These are phyloP conservation scores for Pugionium cornutum DNA, from an alignment of 345 rosid species.

Conservation along the genomic window DNA sequence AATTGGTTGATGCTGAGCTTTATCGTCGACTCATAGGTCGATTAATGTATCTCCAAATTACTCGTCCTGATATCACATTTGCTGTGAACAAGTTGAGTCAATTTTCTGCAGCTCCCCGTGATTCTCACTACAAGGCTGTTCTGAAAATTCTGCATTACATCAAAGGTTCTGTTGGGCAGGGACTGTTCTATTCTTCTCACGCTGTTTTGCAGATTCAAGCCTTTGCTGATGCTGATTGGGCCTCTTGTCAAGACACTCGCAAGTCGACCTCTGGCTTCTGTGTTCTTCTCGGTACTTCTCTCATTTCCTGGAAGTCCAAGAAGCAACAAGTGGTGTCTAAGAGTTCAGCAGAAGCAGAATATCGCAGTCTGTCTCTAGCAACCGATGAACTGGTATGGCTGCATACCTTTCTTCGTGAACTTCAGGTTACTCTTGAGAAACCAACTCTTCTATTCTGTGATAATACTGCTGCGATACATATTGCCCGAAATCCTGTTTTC, in stretches of 20 bases:
- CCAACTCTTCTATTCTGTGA: background rate
- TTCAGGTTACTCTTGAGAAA: background rate
- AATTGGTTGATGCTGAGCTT: background rate
- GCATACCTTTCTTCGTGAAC: background rate
- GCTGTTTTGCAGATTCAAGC: no score
- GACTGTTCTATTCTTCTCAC: no score
- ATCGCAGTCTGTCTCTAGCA: rapidly evolving
- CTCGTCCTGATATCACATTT: background rate
- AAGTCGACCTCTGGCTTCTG: background rate
- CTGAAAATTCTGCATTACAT: background rate
- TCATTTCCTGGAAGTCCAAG: background rate
- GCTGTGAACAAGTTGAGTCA: background rate
- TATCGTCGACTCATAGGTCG: background rate
- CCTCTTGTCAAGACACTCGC: background rate
- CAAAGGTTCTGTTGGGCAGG: background rate
- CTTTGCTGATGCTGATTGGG: background rate
- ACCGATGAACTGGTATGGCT: background rate
- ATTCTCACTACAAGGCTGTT: no score
- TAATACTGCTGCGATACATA: background rate
- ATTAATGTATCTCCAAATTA: background rate
- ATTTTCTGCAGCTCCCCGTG: background rate
- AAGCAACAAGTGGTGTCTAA: background rate
- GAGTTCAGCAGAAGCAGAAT: background rate
- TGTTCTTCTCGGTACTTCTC: background rate
- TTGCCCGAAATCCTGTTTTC: no score